phyloP scores from a whole-genome alignment of 257 asterid species.

The Nicotiana tomentosiformis region DNA sequence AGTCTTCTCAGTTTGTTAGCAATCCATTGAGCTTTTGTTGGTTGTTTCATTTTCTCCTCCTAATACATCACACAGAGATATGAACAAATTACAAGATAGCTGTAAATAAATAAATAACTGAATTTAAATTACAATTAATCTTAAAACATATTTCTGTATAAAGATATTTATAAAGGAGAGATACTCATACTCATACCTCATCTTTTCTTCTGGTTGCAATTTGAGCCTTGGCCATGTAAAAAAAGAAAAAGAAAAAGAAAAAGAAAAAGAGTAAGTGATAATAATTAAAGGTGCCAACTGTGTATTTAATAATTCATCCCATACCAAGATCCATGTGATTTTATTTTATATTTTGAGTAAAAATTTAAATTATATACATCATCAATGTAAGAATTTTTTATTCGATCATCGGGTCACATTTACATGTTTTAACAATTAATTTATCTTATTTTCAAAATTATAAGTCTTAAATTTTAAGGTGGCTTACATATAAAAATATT shows the following conservation, averaged over 20 bases:
- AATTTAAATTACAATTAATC: neutral
- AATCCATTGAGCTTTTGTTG: neutral
- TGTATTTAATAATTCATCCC: neutral
- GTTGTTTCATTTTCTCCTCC: neutral
- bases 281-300: neutral
- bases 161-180: neutral
- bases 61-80: neutral
- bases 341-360: too few relatives aligned
- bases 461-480: too few relatives aligned
- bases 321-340: neutral
- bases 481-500: too few relatives aligned
- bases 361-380: too few relatives aligned
- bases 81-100: neutral
- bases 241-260: too few relatives aligned
- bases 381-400: too few relatives aligned
- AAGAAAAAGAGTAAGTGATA: neutral
- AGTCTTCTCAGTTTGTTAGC: neutral
- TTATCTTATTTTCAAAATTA: too few relatives aligned
- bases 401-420: too few relatives aligned
- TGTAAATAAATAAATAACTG: too few relatives aligned
- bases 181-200: neutral
- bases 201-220: neutral
- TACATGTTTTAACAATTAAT: too few relatives aligned
- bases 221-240: neutral
- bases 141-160: neutral